Evolutionary conservation across 495 filamentous ascomycete species (phyloP).

Genomic region (Glonium stellatum): DNA sequence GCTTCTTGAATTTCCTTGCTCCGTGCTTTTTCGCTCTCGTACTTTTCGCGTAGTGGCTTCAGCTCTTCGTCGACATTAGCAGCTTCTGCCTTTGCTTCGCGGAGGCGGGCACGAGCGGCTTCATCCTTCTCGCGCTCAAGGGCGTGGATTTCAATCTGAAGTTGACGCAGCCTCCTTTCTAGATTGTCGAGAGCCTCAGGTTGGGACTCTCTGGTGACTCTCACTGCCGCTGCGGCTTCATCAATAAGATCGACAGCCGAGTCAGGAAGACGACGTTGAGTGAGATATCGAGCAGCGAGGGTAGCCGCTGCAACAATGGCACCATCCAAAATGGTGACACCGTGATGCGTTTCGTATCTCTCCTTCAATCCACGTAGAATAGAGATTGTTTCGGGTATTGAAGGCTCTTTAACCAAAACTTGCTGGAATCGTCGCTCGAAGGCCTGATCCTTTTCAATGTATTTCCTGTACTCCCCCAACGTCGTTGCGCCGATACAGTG

Average conservation of each 20-base stretch:
- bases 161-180: slow-evolving; percentile 77
- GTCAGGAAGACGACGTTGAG: slow-evolving; percentile 81
- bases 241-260: slow-evolving; percentile 95
- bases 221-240: slow-evolving; percentile 89
- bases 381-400: slow-evolving; percentile 82
- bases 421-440: slow-evolving; percentile 99
- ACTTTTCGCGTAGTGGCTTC: slow-evolving; percentile 86
- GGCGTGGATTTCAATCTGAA: slow-evolving; percentile 95
- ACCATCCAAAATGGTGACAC: slow-evolving; percentile 88
- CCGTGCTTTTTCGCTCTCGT: slow-evolving; percentile 82
- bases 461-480: slow-evolving; percentile 90
- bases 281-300: slow-evolving; percentile 86
- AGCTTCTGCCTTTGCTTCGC: slow-evolving; percentile 77
- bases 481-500: slow-evolving; percentile 98
- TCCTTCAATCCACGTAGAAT: slow-evolving; percentile 96
- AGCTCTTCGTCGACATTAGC: slow-evolving; percentile 89
- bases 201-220: slow-evolving; percentile 90
- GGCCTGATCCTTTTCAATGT: slow-evolving; percentile 96
- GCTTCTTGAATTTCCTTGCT: slow-evolving; percentile 87
- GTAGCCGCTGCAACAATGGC: slow-evolving; percentile 87
- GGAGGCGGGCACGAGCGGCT: slow-evolving; percentile 73
- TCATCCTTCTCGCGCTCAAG: slow-evolving; percentile 91
- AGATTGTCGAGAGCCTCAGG: slow-evolving; percentile 91
- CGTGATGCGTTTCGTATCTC: slow-evolving; percentile 95
- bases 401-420: slow-evolving; percentile 88